Base-by-base conservation (phyloP, 768 basidiomycete species). In the Russula sp. region DNA sequence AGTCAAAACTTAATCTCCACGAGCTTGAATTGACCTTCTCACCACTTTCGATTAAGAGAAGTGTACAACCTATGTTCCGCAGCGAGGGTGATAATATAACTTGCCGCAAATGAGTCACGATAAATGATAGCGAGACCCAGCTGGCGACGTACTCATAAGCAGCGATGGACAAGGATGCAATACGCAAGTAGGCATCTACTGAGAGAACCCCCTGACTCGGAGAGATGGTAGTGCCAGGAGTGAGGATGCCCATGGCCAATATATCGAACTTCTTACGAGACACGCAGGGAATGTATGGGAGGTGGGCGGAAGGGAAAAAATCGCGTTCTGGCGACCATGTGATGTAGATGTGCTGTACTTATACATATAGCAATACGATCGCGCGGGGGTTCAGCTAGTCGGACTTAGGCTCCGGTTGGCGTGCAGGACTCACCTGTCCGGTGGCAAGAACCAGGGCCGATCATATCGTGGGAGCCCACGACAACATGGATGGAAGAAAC, bases 41-140 rank as follows among this genome's bases (percentile, higher is more conserved):
- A 59, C 57, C 49, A 62, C 8, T 20, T 44, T 20, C 51, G 51
- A 50, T 27, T 42, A 45, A 50, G 31, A 14, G 22, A 27, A 42
- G 16, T 60, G 48, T 68, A 68, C 4, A 68, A 20, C 10, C 66
- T 56, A 39, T 55, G 40, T 56, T 67, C 66, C 16, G 63, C n/a
- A 52, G 60, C 66, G 16, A 68, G 59, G n/a, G 68, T 68, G 37
- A 45, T 20, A n/a, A 68, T 5, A 55, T 65, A 68, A 55, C 68
- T 68, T 45, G n/a, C 7, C 8, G n/a, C 10, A 8, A 7, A 7
- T 50, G 13, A 42, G 48, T 60, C 20, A 20, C 8, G 6, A 50
- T 13, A 34, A 39, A 35, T 31, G 35, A 11, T n/a, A 16, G 22
- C 34, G 48, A 44, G 20, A 4, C 6, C 11, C 13, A 4, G 40